phyloP scores from a whole-genome alignment of 2,329 filamentous ascomycete species.

The Nigrospora oryzae region DNA sequence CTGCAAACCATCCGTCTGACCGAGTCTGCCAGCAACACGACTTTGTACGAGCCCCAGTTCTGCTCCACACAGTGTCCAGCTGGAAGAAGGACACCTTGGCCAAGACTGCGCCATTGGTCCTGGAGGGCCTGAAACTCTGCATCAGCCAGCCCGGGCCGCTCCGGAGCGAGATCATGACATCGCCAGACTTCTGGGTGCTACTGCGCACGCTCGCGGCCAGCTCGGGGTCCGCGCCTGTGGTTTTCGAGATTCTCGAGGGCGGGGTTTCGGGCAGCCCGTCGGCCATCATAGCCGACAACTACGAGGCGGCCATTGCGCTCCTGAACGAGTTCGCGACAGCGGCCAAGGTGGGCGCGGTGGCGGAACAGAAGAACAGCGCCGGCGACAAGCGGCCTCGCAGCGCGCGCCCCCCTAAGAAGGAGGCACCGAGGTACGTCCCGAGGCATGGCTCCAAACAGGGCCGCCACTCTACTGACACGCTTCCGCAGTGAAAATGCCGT shows the following conservation, averaged over 20 bases:
- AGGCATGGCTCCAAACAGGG: neutral
- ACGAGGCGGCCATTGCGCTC: conserved; percentile 76
- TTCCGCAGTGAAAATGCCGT: conserved; percentile 55
- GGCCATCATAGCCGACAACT: conserved; percentile 90
- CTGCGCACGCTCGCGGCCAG: conserved; percentile 66
- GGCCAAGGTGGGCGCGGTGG: conserved; percentile 61
- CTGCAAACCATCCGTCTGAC: neutral
- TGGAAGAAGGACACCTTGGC: conserved; percentile 72
- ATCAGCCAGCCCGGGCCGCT: conserved; percentile 70
- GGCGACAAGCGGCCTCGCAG: conserved; percentile 40
- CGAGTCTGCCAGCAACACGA: conserved; percentile 61
- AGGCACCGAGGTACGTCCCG: conserved; percentile 44
- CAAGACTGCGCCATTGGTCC: conserved; percentile 65
- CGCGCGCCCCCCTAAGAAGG: conserved; percentile 36
- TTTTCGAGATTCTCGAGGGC: conserved; percentile 81
- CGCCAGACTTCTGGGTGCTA: conserved; percentile 94
- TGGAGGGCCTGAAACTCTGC: conserved; percentile 73
- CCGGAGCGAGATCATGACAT: conserved; percentile 88
- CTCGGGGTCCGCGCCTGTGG: conserved; percentile 62
- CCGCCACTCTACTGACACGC: too few species aligned
- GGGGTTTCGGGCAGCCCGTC: conserved; percentile 67
- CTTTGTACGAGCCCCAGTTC: conserved; percentile 83
- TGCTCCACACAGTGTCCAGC: conserved; percentile 84
- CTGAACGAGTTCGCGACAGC: conserved; percentile 86
- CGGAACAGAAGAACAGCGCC: conserved; percentile 50